phyloP scores from a whole-genome alignment of 495 filamentous ascomycete species.

The Neurospora discreta region DNA sequence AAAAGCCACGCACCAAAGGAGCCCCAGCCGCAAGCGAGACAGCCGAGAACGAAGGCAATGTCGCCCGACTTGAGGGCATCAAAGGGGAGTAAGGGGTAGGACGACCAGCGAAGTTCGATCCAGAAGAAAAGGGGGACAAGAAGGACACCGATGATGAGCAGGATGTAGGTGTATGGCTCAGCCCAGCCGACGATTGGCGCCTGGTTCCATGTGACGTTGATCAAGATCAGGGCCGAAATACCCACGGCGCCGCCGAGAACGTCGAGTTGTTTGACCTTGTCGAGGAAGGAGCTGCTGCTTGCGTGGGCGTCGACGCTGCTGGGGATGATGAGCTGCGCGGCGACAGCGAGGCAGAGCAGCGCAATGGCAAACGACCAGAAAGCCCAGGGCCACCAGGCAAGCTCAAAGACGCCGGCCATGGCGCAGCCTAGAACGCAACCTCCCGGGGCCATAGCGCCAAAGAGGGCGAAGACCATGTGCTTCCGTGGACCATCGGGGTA shows the following conservation, averaged over 20 bases:
- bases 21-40: constrained; percentile 47
- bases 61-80: constrained; percentile 36
- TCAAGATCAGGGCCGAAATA: constrained; percentile 43
- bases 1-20: constrained; percentile 51
- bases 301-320: constrained; percentile 22
- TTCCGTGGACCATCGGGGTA: constrained; percentile 45
- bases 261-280: constrained; percentile 32
- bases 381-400: constrained; percentile 57
- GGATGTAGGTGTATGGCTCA: constrained; percentile 38
- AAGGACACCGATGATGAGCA: constrained; percentile 46
- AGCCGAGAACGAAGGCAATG: constrained; percentile 42
- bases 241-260: constrained; percentile 37
- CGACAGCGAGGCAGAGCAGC: constrained; percentile 30
- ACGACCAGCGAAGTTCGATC: constrained; percentile 33
- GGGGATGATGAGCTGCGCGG: constrained; percentile 29
- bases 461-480: constrained; percentile 52
- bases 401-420: constrained; percentile 40
- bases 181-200: constrained; percentile 48
- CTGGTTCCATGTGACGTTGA: constrained; percentile 55
- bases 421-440: constrained; percentile 41
- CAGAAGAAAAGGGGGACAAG: constrained; percentile 38
- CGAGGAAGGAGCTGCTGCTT: constrained; percentile 8
- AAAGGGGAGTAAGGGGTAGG: constrained; percentile 44
- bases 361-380: constrained; percentile 48
- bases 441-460: constrained; percentile 50